Base-by-base conservation (phyloP, 177 flowering plant genomes). In the Vitis hybrid region DNA sequence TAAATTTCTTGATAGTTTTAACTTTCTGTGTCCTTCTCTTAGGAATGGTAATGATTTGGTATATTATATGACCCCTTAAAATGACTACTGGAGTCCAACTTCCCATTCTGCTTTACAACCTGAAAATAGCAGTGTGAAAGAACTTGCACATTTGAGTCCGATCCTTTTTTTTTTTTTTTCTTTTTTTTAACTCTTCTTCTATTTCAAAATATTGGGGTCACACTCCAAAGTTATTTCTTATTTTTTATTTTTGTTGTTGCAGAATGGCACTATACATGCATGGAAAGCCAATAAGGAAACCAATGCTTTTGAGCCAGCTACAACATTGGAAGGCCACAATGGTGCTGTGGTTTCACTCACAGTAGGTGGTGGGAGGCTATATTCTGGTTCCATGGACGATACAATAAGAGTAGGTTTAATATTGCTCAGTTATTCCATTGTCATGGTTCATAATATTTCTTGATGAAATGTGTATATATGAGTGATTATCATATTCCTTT, bases 341-440 rank as follows among this genome's bases (percentile, higher is more conserved):
- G 27, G 14, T 50, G 65, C 80, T 55, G 80, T 80, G 40, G 64
- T 68, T 19, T 70, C 75, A 0, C 21, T 80, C 13, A 32, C 59
- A 58, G 70, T 73, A 48, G 78, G 82, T 14, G 56, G 21, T 40
- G 61, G 68, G 1, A 65, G 18, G 52, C 71, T 80, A 1, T 77
- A 67, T 40, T 76, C 82, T 3, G 80, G 82, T 49, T 77, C 80
- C 4, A 15, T 74, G 60, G 82, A 80, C 56, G 21, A 60, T 55
- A 70, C 78, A 12, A 71, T 80, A 52, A 80, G 62, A 63, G 82
- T 76, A 76, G 59, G 82, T 67, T 57, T 19, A 10, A 18, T 18
- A 18, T 18, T 18, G 19, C 19, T 18, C 19, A 18, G 19, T 18
- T 18, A 18, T 18, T 18, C 19, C 19, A 18, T 18, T 18, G 19